Conservation (phyloP, 148 eudicot species). For the Salicornia ramosissima region DNA sequence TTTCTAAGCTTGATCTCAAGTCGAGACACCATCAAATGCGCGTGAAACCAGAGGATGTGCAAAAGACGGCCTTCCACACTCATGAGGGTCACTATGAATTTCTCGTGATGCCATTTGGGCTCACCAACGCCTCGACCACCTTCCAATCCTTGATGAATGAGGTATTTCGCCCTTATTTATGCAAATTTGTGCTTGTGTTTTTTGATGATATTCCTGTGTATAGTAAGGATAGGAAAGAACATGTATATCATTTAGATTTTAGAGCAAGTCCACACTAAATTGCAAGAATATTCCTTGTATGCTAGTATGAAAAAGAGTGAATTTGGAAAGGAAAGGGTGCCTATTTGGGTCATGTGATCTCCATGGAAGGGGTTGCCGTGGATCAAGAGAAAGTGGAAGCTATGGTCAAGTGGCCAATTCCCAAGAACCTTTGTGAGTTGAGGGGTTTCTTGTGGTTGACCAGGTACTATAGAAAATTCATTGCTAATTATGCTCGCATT, state of each 20-base stretch:
- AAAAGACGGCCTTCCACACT: not conserved
- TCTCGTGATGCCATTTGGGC: not conserved
- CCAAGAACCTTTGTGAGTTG: no score
- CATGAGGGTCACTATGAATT: conserved; percentile 7
- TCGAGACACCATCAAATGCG: not conserved
- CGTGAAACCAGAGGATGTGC: not conserved
- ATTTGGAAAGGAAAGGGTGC: not conserved
- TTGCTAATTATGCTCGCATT: no score
- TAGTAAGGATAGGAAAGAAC: not conserved
- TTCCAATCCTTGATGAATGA: not conserved
- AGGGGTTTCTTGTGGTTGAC: no score
- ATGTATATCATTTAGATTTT: no score
- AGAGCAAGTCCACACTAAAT: no score
- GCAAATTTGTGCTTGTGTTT: no score
- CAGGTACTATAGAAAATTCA: no score
- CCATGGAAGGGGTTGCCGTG: not conserved
- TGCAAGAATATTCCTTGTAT: no score
- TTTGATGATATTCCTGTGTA: not conserved
- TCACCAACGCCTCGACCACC: not conserved
- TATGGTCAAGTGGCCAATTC: not conserved
- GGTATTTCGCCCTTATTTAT: no score
- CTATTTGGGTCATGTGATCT: not conserved
- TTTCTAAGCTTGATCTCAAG: not conserved
- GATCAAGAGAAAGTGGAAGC: not conserved
- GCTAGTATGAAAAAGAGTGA: not conserved